Conservation (phyloP, 2,329 filamentous ascomycete genomes). For the Tolypocladium inflatum region DNA sequence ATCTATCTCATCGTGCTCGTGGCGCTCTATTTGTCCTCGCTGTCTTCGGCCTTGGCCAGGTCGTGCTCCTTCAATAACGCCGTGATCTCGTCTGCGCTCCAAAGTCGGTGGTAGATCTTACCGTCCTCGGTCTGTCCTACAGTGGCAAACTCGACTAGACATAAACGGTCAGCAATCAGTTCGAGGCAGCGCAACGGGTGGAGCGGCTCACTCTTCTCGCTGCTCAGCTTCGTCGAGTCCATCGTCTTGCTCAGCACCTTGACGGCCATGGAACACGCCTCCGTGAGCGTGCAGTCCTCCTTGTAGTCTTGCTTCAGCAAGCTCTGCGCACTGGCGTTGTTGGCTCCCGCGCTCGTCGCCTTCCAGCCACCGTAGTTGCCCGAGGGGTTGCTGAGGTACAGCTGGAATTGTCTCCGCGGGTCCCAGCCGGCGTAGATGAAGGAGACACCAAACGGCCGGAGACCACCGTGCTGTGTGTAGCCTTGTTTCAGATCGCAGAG, state of each 20-base stretch:
- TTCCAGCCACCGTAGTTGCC: conserved; percentile 99
- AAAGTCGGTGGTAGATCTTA: conserved; percentile 96
- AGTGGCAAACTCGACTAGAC: conserved; percentile 88
- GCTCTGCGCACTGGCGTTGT: conserved; percentile 95
- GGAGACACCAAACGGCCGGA: conserved; percentile 94
- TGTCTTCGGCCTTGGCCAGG: conserved; percentile 74
- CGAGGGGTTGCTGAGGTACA: conserved; percentile 97
- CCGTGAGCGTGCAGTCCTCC: conserved; percentile 91
- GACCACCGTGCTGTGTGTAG: conserved; percentile 97
- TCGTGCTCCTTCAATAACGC: conserved; percentile 90
- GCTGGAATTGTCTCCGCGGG: conserved; percentile 90
- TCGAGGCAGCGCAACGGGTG: conserved; percentile 7
- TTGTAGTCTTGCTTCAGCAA: conserved; percentile 99
- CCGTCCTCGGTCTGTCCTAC: conserved; percentile 92
- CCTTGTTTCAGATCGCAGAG: conserved; percentile 98
- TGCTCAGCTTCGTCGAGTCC: conserved; percentile 98
- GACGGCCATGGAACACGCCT: conserved; percentile 93
- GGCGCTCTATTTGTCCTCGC: conserved; percentile 50
- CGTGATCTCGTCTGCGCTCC: conserved; percentile 95
- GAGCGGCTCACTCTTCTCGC: conserved; percentile 84
- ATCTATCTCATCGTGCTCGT: conserved; percentile 3
- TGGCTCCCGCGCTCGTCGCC: conserved; percentile 93
- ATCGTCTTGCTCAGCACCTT: conserved; percentile 99
- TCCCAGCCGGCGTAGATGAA: conserved; percentile 99
- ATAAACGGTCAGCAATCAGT: conserved; percentile 7